Evolutionary conservation across 2,329 filamentous ascomycete genomes (phyloP).

Genomic region (Penicillium rolfsii): DNA sequence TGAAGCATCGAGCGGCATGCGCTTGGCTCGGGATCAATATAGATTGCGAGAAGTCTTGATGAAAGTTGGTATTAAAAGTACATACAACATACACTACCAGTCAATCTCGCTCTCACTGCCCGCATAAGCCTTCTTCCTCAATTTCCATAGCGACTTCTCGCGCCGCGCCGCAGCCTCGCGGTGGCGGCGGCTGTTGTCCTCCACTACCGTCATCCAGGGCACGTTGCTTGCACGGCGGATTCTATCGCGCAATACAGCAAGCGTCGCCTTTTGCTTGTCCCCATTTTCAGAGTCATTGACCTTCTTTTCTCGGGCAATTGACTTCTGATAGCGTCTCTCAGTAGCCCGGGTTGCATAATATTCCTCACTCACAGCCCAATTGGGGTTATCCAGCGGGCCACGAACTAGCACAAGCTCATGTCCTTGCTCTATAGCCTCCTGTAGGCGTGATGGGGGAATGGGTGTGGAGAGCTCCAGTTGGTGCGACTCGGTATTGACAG

Average conservation of each 20-base stretch:
- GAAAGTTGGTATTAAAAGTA: neutral
- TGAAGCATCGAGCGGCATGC: neutral
- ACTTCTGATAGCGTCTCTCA: constrained; percentile 37
- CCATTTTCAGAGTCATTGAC: constrained; percentile 13
- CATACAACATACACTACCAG: constrained; percentile 25
- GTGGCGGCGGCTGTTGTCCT: constrained; percentile 37
- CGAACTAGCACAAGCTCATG: constrained; percentile 53
- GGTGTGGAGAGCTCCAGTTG: constrained; percentile 56
- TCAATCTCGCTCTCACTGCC: constrained; percentile 44
- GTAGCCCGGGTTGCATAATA: constrained; percentile 45
- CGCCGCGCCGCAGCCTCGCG: constrained; percentile 32
- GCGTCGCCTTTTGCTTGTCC: constrained; percentile 24
- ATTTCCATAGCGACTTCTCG: constrained; percentile 43
- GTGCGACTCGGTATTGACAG: constrained; percentile 43
- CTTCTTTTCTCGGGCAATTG: constrained; percentile 29
- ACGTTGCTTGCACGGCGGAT: constrained; percentile 42
- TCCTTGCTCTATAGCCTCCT: constrained; percentile 38
- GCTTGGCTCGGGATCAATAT: neutral
- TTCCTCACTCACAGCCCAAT: constrained; percentile 51
- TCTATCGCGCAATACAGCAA: constrained; percentile 39
- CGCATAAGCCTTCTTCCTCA: constrained; percentile 44
- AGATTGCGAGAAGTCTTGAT: neutral
- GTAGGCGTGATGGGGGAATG: constrained; percentile 38
- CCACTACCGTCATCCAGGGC: constrained; percentile 48
- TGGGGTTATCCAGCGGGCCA: constrained; percentile 50